Evolutionary conservation across 805 yeast genomes (phyloP).

Genomic region (Candida caryicola): DNA sequence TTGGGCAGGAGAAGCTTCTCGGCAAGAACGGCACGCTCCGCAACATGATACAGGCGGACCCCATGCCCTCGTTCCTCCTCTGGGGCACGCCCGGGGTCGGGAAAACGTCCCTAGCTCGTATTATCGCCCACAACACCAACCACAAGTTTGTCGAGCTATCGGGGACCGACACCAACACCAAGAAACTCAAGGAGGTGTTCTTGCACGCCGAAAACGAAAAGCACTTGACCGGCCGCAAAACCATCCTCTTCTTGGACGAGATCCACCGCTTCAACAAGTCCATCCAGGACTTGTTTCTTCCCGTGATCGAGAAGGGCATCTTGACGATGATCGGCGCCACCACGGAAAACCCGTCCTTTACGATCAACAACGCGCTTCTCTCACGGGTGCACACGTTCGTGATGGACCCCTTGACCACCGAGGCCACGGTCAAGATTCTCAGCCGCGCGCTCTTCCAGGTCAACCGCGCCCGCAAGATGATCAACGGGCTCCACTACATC

Average conservation of each 20-base stretch:
- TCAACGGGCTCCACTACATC: conserved; percentile 49
- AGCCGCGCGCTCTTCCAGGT: conserved; percentile 41
- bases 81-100: conserved; percentile 49
- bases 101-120: conserved; percentile 41
- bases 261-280: conserved; percentile 45
- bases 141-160: conserved; percentile 38
- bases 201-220: conserved; percentile 35
- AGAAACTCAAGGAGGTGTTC: conserved; percentile 35
- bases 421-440: conserved; percentile 33
- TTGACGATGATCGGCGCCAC: conserved; percentile 45
- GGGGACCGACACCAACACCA: conserved; percentile 38
- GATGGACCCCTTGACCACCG: conserved; percentile 37
- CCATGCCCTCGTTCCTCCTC: conserved; percentile 39
- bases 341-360: conserved; percentile 63
- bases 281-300: conserved; percentile 41
- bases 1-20: conserved; percentile 42
- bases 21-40: conserved; percentile 36
- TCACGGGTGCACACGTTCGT: conserved; percentile 45
- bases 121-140: conserved; percentile 31
- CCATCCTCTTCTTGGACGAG: conserved; percentile 39
- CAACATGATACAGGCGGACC: conserved; percentile 31
- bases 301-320: conserved; percentile 40
- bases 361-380: conserved; percentile 40
- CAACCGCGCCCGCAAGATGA: conserved; percentile 57
- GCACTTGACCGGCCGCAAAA: conserved; percentile 31